Base-by-base conservation (phyloP, 176 grass and related monocot genomes). In the Elaeis guineensis region DNA sequence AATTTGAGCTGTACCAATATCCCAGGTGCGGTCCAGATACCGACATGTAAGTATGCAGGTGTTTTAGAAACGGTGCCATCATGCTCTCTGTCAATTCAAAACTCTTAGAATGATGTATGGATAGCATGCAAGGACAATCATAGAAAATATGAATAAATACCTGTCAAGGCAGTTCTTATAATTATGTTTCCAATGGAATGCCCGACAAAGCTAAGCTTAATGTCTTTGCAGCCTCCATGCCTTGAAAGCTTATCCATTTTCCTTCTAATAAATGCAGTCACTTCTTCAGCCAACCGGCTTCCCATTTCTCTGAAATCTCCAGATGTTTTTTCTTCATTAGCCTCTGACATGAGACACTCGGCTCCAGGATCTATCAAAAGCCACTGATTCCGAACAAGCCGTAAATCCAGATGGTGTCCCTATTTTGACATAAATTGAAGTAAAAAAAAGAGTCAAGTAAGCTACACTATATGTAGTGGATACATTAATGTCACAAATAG, bases 231-330 rank as follows among this genome's bases (percentile, higher is more conserved):
- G 52, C 83, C 80, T 58, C 86, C 86, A 72, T 80, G 69, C 60
- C 55, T 80, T 18, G 57, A 65, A 73, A 90, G 66, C 65, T 80
- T 87, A 30, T 96, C 91, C n/a, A 82, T 22, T 70, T 81, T 83
- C 55, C 64, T 80, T 69, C 77, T 83, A 21, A 90, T 70, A 63
- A 90, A 95, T 18, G 66, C 21, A 58, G 81, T 70, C 53, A 87
- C 80, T 77, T 95, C 90, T 49, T 77, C 78, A 28, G 86, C 80
- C 51, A 95, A 82, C 61, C 90, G 72, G 48, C 58, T 66, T 66
- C 90, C 90, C 86, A 95, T 95, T 78, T 95, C 86, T 78, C 79
- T 86, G 52, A 95, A 90, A 63, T 95, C 90, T 66, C 83, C 90
- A 26, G 65, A 71, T 62, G 86, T 95, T 61, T 89, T 87, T 20